Percentiles rank a stretch among this genome's conserved stretches.
phyloP scores from a whole-genome alignment of 208 protist genomes.

The Acanthamoeba royreba region DNA sequence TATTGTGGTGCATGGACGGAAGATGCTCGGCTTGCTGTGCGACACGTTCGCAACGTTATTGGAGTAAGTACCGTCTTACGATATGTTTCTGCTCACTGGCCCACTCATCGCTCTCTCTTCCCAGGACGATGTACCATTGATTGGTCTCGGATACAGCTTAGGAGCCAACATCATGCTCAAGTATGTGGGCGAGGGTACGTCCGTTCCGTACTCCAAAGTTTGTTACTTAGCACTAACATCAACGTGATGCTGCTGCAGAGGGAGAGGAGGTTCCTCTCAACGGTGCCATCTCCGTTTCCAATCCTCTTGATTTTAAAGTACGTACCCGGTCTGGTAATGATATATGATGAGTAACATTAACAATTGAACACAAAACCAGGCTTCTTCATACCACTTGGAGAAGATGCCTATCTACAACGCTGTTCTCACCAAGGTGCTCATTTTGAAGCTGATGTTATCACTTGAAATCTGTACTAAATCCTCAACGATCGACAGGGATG shows the following conservation, averaged over 20 bases:
- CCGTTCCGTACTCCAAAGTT: too few relatives aligned
- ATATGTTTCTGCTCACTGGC: not conserved
- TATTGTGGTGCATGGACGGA: conserved; percentile 27
- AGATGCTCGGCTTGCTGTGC: not conserved
- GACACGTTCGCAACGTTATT: not conserved
- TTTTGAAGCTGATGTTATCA: too few relatives aligned
- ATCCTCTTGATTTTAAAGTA: not conserved
- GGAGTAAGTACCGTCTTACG: not conserved
- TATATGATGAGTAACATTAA: not conserved
- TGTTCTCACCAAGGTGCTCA: not conserved
- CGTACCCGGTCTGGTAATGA: not conserved
- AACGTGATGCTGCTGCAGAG: too few relatives aligned
- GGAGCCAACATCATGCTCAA: conserved; percentile 35
- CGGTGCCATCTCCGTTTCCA: not conserved
- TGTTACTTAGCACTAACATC: too few relatives aligned
- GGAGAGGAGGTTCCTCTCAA: not conserved
- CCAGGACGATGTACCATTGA: not conserved
- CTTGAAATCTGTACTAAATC: too few relatives aligned
- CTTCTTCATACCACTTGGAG: not conserved
- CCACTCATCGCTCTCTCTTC: not conserved
- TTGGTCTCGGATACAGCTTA: conserved; percentile 1
- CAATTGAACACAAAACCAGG: not conserved
- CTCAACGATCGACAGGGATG: not conserved
- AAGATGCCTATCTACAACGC: not conserved
- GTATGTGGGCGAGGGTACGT: conserved; percentile 28